These are phyloP conservation scores for Lactuca saligna DNA, from an alignment of 129 eudicot genomes.

Conservation along the genomic window DNA sequence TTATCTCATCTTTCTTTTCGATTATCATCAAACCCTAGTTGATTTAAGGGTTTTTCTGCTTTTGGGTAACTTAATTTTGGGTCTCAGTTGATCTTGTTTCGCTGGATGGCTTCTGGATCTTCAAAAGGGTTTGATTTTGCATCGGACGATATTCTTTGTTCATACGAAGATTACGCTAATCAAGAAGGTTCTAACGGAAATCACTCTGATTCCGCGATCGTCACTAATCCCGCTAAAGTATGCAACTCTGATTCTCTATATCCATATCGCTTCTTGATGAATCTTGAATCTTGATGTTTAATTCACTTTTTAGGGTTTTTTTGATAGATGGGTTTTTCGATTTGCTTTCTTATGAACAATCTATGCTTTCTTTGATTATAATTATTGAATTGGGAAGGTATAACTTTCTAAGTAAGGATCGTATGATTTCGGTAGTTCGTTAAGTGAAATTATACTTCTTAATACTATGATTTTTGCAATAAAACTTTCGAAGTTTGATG, in stretches of 20 bases:
- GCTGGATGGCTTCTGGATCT: constrained; percentile 85
- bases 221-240: constrained; percentile 59
- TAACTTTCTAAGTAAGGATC: not conserved
- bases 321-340: constrained; percentile 1
- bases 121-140: constrained; percentile 80
- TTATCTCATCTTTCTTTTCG: not conserved
- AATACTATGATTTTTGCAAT: not conserved
- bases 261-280: not conserved
- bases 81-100: not conserved
- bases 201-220: constrained; percentile 58
- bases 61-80: not conserved
- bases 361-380: not conserved
- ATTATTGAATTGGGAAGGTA: not conserved
- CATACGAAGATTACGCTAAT: constrained; percentile 76
- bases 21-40: constrained; percentile 28
- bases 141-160: constrained; percentile 84
- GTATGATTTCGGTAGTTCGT: not conserved
- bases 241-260: not conserved
- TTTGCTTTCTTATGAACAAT: not conserved
- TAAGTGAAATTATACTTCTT: not conserved
- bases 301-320: constrained; percentile 5
- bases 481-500: not conserved
- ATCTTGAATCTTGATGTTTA: not conserved
- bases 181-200: constrained; percentile 54
- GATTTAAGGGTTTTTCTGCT: not conserved